A percentile compares a stretch with the other conserved stretches of the same genome.
Evolutionary conservation across 495 filamentous ascomycete genomes (phyloP).

Genomic region (Evansstolkia leycettana): DNA sequence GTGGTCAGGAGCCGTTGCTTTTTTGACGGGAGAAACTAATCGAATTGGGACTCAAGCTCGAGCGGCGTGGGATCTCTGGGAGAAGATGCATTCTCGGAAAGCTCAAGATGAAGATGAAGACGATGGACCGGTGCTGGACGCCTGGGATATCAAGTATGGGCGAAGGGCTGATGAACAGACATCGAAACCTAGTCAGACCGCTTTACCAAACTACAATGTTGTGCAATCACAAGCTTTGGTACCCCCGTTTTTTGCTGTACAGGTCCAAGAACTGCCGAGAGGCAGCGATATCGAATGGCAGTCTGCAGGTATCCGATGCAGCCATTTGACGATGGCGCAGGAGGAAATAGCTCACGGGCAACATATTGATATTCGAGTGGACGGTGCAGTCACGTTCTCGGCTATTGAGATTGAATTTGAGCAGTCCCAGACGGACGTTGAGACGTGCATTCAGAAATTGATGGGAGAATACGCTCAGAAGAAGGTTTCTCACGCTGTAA

Average conservation of each 20-base stretch:
- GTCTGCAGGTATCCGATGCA: constrained; percentile 29
- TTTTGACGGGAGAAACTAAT: constrained; percentile 32
- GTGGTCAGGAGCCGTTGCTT: constrained; percentile 65
- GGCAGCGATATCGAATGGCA: constrained; percentile 66
- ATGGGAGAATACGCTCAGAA: constrained; percentile 7
- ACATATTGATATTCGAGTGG: constrained; percentile 11
- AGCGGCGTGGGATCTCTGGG: constrained; percentile 40
- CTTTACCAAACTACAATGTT: constrained; percentile 20
- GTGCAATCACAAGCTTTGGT: constrained; percentile 11
- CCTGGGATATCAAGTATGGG: constrained; percentile 60
- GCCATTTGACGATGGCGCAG: constrained; percentile 9
- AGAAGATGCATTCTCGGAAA: constrained; percentile 27
- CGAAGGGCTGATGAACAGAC: constrained; percentile 14
- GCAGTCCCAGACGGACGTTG: constrained; percentile 1
- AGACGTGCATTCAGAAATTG: constrained; percentile 11
- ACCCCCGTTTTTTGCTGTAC: constrained; percentile 59
- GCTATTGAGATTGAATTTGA: constrained; percentile 19
- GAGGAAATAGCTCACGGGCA: constrained; percentile 6
- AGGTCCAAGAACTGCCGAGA: constrained; percentile 61
- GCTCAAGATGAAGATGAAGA: constrained; percentile 16
- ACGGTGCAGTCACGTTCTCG: constrained; percentile 13
- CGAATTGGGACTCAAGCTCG: constrained; percentile 21
- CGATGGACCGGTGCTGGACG: constrained; percentile 45
- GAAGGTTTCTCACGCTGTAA: constrained; percentile 15
- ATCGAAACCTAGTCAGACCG: constrained; percentile 4